Evolutionary conservation across 2,329 filamentous ascomycete genomes (phyloP), one percentile per base, ranked within the genome.

Genomic region (Peltaster fructicola): DNA sequence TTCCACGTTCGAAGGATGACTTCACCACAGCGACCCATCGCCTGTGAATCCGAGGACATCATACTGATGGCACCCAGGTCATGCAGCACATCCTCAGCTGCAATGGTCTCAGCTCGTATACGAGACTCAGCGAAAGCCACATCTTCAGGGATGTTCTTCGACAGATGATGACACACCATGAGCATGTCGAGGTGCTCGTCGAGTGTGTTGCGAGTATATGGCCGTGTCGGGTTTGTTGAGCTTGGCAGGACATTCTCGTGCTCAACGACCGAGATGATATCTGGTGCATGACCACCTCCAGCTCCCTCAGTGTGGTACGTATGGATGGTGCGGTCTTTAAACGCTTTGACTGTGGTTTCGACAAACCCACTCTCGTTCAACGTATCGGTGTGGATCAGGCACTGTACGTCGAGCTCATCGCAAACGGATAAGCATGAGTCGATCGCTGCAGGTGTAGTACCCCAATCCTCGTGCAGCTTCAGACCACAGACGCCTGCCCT

Each of bases 151-250:
- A 93, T 93, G 52, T 92, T 73, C 51, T 79, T 80, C 25, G 73
- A 82, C 7, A 95, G 60, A 45, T 95, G 85, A 51, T 95, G 85
- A 59, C 85, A 95, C 17, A 92, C 81, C 85, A 93, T 93, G 22
- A 93, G 59, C 85, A 95, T 95, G 56, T 95, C 85, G 8, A 93
- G 67, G 53, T 95, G 85, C 53, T 95, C 85, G 45, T 93, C 85
- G 0, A 95, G 65, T 0, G 85, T 95, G 57, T 95, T 93, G 36
- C 65, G 62, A 2, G 85, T 95, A 52, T 73, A 93, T 1, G 85
- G 85, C 2, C 84, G 64, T 2, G 85, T 95, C 0, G 85, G 85
- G 48, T 92, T 95, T 0, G 85, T 95, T 22, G 75, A 85, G 4
- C 74, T 81, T 0, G 85, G 85, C 1, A 95, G 65, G 2, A 95